Conservation (phyloP, 2,329 filamentous ascomycete genomes). For the Rutstroemia sydowiana region DNA sequence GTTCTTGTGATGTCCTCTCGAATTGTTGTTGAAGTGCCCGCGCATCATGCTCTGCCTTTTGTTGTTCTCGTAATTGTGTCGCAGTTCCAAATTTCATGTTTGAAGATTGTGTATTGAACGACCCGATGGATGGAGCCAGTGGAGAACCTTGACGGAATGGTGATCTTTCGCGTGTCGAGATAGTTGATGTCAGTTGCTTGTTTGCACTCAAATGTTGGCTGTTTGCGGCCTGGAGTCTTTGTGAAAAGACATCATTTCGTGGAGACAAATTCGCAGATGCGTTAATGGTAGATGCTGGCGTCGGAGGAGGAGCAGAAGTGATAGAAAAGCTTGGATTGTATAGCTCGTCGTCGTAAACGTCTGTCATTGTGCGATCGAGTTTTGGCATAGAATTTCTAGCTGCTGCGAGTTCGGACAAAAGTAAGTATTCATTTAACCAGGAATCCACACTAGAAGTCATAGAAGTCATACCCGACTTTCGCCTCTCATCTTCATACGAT, state of each 20-base stretch:
- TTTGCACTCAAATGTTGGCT: constrained; percentile 59
- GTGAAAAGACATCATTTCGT: constrained; percentile 58
- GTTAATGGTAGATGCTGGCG: constrained; percentile 31
- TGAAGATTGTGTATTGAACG: constrained; percentile 27
- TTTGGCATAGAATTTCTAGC: constrained; percentile 63
- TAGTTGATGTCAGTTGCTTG: constrained; percentile 40
- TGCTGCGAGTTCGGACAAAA: constrained; percentile 36
- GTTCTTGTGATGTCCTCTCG: constrained; percentile 30
- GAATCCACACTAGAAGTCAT: constrained; percentile 29
- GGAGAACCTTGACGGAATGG: constrained; percentile 72
- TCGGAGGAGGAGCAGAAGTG: constrained; percentile 47
- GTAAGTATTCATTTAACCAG: constrained; percentile 64
- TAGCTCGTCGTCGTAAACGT: constrained; percentile 76
- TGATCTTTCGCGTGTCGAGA: constrained; percentile 58
- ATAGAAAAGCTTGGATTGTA: constrained; percentile 65
- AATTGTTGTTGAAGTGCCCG: constrained; percentile 34
- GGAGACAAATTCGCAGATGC: constrained; percentile 38
- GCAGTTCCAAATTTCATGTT: constrained; percentile 45
- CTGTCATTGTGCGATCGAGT: constrained; percentile 78
- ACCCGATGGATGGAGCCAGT: constrained; percentile 38
- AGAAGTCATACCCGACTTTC: constrained; percentile 50
- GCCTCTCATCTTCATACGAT: constrained; percentile 43
- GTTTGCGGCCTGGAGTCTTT: constrained; percentile 73
- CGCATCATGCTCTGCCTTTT: constrained; percentile 53
- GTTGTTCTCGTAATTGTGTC: constrained; percentile 52